Base-by-base conservation (phyloP, 2,329 filamentous ascomycete genomes). In the Aspergillus sp. region DNA sequence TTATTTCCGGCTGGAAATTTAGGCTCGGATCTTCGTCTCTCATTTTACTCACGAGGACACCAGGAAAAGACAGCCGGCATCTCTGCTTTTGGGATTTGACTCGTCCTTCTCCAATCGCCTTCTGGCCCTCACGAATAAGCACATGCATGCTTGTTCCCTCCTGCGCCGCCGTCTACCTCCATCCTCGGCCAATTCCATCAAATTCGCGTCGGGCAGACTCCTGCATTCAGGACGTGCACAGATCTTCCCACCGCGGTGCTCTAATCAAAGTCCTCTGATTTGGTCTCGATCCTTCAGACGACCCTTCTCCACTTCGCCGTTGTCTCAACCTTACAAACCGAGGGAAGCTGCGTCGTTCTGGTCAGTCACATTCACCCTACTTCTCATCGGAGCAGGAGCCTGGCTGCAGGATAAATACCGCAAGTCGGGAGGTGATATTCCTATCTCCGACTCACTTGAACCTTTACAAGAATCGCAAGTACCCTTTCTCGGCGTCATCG, bases 291-390 rank as follows among this genome's bases (percentile, higher is more conserved):
- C 64, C 63, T 62, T 62, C 48, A 64, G 58, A 64, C 69, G 68
- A 58, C 59, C 65, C 41, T 68, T 70, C 68, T 71, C 70, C 68
- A 71, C 70, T 56, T 57, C 63, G 19, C 54, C 64, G 55, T 62
- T 59, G 54, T 64, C 65, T 50, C 59, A 58, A 32, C 53, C 61
- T 45, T 60, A 63, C 61, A 65, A 71, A 61, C 70, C 71, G 58
- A 74, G 64, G 65, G 66, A 75, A 58, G 72, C 74, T 50, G 76
- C 75, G 6, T 76, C 74, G 54, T 66, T 75, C 58, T 79, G 77
- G 76, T 61, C 70, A 41, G 63, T 78, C 61, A 70, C 73, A 60
- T 63, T 76, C 59, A 66, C 74, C 49, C 54, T 76, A 3, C 52
- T 72, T 48, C 57, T 74, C 19, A 55, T 78, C 63, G 71, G 72